Conservation (phyloP, 2,329 filamentous ascomycete genomes). For the Aureobasidium musti region DNA sequence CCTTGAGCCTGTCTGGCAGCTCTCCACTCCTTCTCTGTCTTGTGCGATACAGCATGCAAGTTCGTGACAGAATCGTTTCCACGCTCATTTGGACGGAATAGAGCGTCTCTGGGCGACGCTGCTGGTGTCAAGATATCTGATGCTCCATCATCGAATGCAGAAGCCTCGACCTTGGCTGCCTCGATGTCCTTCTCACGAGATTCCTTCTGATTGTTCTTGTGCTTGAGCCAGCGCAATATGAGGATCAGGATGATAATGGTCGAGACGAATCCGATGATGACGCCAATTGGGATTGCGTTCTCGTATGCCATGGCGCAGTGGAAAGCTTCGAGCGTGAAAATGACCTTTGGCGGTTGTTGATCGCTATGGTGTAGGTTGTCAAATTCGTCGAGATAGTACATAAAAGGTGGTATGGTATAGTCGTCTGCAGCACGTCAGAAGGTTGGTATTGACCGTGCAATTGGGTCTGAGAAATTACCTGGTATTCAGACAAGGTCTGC, state of each 20-base stretch:
- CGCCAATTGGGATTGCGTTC: constrained; percentile 18
- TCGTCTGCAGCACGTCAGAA: constrained; percentile 2
- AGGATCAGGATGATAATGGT: constrained; percentile 5
- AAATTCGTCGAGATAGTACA: constrained; percentile 13
- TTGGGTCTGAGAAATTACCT: neutral
- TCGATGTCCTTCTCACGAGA: constrained; percentile 12
- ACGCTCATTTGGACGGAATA: neutral
- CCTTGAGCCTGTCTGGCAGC: constrained; percentile 10
- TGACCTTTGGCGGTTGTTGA: neutral
- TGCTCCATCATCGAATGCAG: constrained; percentile 11
- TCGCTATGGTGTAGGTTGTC: neutral
- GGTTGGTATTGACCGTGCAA: neutral
- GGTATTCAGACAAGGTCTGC: neutral
- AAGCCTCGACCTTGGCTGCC: constrained; percentile 12
- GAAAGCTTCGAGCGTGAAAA: neutral
- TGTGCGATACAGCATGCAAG: neutral
- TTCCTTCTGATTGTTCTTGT: constrained; percentile 14
- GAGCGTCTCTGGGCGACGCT: constrained; percentile 8
- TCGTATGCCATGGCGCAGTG: constrained; percentile 21
- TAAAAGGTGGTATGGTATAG: neutral
- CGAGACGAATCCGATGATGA: constrained; percentile 8
- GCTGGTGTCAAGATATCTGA: constrained; percentile 11
- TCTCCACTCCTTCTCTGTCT: constrained; percentile 19
- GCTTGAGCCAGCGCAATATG: constrained; percentile 16
- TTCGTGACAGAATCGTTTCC: neutral